These are phyloP conservation scores for Gomphus bonarii DNA, from an alignment of 1,284 basidiomycete genomes.

Conservation along the genomic window DNA sequence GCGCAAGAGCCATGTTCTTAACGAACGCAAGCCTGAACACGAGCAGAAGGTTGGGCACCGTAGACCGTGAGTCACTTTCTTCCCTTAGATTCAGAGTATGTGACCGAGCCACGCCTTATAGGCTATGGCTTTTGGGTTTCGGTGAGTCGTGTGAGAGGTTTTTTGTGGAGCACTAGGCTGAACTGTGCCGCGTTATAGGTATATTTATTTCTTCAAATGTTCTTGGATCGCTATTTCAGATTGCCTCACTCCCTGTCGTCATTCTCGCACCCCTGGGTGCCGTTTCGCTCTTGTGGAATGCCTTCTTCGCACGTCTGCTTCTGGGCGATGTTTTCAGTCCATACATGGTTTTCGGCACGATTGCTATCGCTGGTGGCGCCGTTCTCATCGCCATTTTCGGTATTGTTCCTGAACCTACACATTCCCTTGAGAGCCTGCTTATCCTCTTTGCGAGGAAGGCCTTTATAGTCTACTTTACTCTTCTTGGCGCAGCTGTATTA, in stretches of 20 bases:
- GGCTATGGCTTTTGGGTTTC: constrained; percentile 82
- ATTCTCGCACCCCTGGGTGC: constrained; percentile 91
- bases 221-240: constrained; percentile 89
- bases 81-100: constrained; percentile 7
- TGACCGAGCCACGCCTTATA: constrained; percentile 19
- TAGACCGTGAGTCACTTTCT: constrained; percentile 49
- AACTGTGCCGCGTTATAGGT: constrained; percentile 21
- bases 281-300: constrained; percentile 90
- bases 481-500: constrained; percentile 56
- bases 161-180: neutral
- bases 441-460: constrained; percentile 67
- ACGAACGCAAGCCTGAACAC: constrained; percentile 61
- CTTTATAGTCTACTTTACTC: constrained; percentile 75
- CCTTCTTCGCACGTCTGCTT: constrained; percentile 80
- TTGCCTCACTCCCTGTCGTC: constrained; percentile 87
- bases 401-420: constrained; percentile 86
- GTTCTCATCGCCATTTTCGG: constrained; percentile 88
- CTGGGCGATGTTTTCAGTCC: constrained; percentile 82
- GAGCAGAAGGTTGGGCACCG: constrained; percentile 61
- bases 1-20: constrained; percentile 87
- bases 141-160: constrained; percentile 23
- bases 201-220: constrained; percentile 86
- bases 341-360: constrained; percentile 78
- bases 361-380: constrained; percentile 83
- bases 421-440: constrained; percentile 81